Evolutionary conservation across 148 eudicot species (phyloP).

Genomic region (Arbutus unedo): DNA sequence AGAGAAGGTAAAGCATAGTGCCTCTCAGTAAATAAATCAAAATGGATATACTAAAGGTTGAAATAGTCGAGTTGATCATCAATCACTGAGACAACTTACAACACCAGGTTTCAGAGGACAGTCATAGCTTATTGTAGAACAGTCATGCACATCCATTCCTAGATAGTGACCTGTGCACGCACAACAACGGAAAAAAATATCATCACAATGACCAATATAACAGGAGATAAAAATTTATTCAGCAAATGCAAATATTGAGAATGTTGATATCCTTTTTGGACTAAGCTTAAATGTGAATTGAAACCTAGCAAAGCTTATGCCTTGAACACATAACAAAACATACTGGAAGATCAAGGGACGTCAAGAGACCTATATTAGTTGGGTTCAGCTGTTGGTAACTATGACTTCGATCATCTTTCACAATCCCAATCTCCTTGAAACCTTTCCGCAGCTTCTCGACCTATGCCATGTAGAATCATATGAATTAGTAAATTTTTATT

Average conservation of each 20-base stretch:
- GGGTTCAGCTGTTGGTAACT: slow-evolving; percentile 82
- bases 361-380: slow-evolving; percentile 69
- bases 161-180: slow-evolving; percentile 71
- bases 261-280: not conserved
- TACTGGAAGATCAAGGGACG: slow-evolving; percentile 10
- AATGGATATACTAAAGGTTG: not conserved
- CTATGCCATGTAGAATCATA: slow-evolving; percentile 31
- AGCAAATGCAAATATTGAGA: not conserved
- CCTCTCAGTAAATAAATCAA: not conserved
- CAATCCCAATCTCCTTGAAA: slow-evolving; percentile 63
- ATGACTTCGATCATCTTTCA: slow-evolving; percentile 47
- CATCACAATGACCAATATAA: not conserved
- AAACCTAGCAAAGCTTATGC: slow-evolving; percentile 6
- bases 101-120: slow-evolving; percentile 79
- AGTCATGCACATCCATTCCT: slow-evolving; percentile 98
- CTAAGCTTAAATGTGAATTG: not conserved
- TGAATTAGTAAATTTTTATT: not conserved
- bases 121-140: slow-evolving; percentile 62
- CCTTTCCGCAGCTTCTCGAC: slow-evolving; percentile 69
- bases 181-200: slow-evolving; percentile 5
- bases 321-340: not conserved
- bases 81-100: slow-evolving; percentile 45
- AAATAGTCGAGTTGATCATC: slow-evolving; percentile 17
- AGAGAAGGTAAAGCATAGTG: slow-evolving; percentile 9
- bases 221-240: not conserved